Evolutionary conservation across 2,329 filamentous ascomycete species (phyloP).

Genomic region (Fusarium denticulatum): DNA sequence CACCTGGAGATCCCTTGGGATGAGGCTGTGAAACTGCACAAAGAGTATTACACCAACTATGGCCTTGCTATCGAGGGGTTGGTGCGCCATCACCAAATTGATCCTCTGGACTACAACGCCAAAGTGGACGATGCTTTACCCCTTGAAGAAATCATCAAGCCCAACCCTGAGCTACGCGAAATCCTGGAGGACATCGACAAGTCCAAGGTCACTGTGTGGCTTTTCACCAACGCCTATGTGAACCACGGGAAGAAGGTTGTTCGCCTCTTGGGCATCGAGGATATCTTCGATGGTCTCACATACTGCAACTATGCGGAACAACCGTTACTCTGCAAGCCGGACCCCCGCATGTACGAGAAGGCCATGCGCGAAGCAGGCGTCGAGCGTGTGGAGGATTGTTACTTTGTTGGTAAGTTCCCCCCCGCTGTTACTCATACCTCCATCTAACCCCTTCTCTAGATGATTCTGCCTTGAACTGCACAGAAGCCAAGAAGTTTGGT

Average conservation of each 20-base stretch:
- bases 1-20: conserved; percentile 79
- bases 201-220: conserved; percentile 86
- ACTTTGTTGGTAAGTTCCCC: conserved; percentile 81
- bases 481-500: conserved; percentile 78
- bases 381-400: conserved; percentile 76
- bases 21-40: conserved; percentile 87
- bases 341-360: conserved; percentile 83
- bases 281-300: conserved; percentile 93
- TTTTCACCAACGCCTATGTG: conserved; percentile 96
- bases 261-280: conserved; percentile 80
- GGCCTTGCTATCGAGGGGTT: conserved; percentile 97
- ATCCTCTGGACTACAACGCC: conserved; percentile 91
- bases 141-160: conserved; percentile 83
- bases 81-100: conserved; percentile 92
- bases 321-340: conserved; percentile 87
- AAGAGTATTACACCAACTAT: conserved; percentile 94
- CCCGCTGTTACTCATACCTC: neutral
- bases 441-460: conserved; percentile 62
- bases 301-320: conserved; percentile 86
- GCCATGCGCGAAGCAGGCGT: conserved; percentile 87
- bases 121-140: conserved; percentile 96
- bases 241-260: conserved; percentile 88
- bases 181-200: conserved; percentile 85
- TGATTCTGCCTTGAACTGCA: conserved; percentile 86
- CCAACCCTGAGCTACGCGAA: conserved; percentile 76